phyloP scores from a whole-genome alignment of 768 basidiomycete species.

The Sistotremastrum niveocremeum region DNA sequence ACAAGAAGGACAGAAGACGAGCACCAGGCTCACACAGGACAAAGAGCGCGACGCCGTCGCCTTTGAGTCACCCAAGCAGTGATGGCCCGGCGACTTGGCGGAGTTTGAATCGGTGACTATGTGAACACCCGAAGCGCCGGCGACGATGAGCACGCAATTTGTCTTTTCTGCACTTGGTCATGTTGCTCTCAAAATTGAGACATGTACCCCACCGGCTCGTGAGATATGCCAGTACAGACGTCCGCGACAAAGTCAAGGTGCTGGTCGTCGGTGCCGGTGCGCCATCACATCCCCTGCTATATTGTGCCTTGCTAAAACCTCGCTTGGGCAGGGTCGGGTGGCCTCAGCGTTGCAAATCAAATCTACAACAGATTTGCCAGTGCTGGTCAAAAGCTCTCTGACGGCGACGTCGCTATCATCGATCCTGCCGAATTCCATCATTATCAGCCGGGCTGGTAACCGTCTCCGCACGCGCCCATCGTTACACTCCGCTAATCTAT shows the following conservation, averaged over 20 bases:
- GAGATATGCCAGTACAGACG: constrained; percentile 16
- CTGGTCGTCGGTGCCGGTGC: constrained; percentile 80
- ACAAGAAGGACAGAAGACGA: too few relatives aligned
- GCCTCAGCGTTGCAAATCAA: constrained; percentile 76
- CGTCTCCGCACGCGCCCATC: not conserved
- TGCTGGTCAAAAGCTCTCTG: constrained; percentile 50
- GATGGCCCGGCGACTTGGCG: too few relatives aligned
- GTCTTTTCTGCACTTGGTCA: not conserved
- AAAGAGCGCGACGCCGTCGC: too few relatives aligned
- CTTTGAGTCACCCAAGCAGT: too few relatives aligned
- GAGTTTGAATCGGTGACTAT: too few relatives aligned
- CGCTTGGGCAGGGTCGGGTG: constrained; percentile 50
- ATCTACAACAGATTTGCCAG: constrained; percentile 67
- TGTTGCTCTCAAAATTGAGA: constrained; percentile 4
- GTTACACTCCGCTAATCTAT: not conserved
- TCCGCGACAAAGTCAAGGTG: constrained; percentile 57
- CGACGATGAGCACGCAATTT: too few relatives aligned
- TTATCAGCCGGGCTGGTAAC: constrained; percentile 90
- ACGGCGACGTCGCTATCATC: constrained; percentile 74
- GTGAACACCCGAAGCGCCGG: too few relatives aligned
- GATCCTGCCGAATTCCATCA: constrained; percentile 75
- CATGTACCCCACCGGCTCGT: constrained; percentile 3
- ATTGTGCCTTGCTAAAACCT: constrained; percentile 2
- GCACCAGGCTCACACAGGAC: too few relatives aligned
- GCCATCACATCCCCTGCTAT: constrained; percentile 12